Conservation (phyloP, 73 alveolate genomes). For the Paramecium sexaurelia region DNA sequence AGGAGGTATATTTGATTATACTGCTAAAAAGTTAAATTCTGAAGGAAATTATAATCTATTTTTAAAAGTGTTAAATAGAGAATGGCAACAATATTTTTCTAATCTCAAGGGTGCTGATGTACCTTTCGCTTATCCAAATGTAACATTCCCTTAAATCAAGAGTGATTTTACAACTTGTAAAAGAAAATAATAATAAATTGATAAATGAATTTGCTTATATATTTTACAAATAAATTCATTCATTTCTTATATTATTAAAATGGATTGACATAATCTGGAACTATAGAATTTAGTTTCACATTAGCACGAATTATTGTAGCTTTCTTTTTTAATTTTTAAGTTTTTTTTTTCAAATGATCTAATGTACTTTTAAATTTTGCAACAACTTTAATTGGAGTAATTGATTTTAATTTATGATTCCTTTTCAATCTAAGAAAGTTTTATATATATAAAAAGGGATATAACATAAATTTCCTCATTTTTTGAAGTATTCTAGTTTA, state of each 20-base stretch:
- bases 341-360: background rate
- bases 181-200: background rate
- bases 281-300: background rate
- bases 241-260: background rate
- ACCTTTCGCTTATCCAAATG: conserved; percentile 63
- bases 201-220: background rate
- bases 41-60: background rate
- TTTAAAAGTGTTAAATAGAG: background rate
- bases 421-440: background rate
- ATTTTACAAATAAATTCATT: background rate
- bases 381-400: background rate
- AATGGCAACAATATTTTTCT: background rate
- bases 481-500: background rate
- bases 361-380: background rate
- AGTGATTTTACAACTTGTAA: background rate
- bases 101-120: conserved; percentile 21
- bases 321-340: background rate
- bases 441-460: conserved; percentile 9
- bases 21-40: background rate
- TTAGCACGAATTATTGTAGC: background rate
- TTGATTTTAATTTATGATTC: background rate
- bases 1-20: background rate
- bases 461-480: background rate
- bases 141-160: conserved; percentile 8
- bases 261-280: background rate